phyloP scores from a whole-genome alignment of 352 stramenopile genomes.

The Vaucheria bursata region DNA sequence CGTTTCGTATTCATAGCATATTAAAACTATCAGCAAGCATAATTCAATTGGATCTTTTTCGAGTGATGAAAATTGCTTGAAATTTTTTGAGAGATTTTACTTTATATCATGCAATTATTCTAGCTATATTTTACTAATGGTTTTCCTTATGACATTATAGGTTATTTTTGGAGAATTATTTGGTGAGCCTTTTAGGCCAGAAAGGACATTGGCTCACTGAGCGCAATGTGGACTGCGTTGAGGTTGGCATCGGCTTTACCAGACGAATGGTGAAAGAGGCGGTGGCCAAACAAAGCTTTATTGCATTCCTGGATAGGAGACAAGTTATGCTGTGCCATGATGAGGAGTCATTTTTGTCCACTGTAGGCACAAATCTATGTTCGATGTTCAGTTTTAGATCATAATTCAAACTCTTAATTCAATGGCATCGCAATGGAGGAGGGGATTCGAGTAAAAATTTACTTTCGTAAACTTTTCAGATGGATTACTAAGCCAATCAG shows the following conservation, averaged over 20 bases:
- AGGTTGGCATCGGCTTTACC: slow-evolving; percentile 24
- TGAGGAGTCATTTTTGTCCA: slow-evolving; percentile 30
- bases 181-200: slow-evolving; percentile 23
- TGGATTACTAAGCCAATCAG: no score
- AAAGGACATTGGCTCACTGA: slow-evolving; percentile 35
- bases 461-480: no score
- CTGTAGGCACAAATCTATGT: background rate
- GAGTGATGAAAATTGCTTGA: no score
- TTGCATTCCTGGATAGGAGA: slow-evolving; percentile 39
- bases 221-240: slow-evolving; percentile 13
- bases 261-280: slow-evolving; percentile 43
- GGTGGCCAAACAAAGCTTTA: slow-evolving; percentile 30
- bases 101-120: background rate
- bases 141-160: no score
- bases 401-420: no score
- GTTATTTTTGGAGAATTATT: slow-evolving; percentile 24
- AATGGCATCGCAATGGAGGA: background rate
- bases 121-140: background rate
- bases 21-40: no score
- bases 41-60: no score
- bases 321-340: slow-evolving; percentile 34
- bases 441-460: background rate
- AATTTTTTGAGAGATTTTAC: background rate
- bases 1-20: no score
- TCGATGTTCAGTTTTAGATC: slow-evolving; percentile 14